Percentiles rank a stretch among this genome's conserved stretches.
Conservation (phyloP, 2,329 filamentous ascomycete species). For the Aureobasidium sp. region DNA sequence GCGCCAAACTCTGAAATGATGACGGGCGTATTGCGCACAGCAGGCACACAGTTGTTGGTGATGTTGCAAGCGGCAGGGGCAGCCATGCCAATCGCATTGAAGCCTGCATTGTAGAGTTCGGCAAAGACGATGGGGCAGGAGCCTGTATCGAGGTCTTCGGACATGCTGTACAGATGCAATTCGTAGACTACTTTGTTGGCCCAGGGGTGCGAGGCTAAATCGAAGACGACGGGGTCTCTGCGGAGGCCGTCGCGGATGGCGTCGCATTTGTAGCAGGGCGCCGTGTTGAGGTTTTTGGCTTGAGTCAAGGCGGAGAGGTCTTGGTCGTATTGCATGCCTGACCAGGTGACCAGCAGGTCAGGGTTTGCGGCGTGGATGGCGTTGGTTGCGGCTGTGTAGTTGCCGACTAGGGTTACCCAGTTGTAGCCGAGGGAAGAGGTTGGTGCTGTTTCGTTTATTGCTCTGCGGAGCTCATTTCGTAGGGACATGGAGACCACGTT, state of each 20-base stretch:
- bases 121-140: conserved; percentile 44
- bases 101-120: conserved; percentile 44
- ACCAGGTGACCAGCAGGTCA: conserved; percentile 50
- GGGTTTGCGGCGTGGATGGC: conserved; percentile 48
- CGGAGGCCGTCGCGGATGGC: conserved; percentile 38
- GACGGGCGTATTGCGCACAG: conserved; percentile 31
- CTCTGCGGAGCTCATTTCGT: conserved; percentile 48
- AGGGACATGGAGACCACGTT: conserved; percentile 44
- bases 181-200: conserved; percentile 44
- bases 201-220: conserved; percentile 41
- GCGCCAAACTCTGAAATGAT: conserved; percentile 34
- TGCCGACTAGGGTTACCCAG: conserved; percentile 51
- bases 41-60: conserved; percentile 30
- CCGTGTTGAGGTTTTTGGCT: conserved; percentile 31
- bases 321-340: conserved; percentile 50
- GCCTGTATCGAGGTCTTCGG: conserved; percentile 33
- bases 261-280: conserved; percentile 35
- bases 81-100: conserved; percentile 39
- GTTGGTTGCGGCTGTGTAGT: conserved; percentile 42
- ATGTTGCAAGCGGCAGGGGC: conserved; percentile 31
- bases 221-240: conserved; percentile 40
- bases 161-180: conserved; percentile 38
- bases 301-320: conserved; percentile 20
- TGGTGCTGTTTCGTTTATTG: conserved; percentile 20
- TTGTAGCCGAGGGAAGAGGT: conserved; percentile 32